Conservation (phyloP, 169 alveolate genomes). For the Theileria parva region DNA sequence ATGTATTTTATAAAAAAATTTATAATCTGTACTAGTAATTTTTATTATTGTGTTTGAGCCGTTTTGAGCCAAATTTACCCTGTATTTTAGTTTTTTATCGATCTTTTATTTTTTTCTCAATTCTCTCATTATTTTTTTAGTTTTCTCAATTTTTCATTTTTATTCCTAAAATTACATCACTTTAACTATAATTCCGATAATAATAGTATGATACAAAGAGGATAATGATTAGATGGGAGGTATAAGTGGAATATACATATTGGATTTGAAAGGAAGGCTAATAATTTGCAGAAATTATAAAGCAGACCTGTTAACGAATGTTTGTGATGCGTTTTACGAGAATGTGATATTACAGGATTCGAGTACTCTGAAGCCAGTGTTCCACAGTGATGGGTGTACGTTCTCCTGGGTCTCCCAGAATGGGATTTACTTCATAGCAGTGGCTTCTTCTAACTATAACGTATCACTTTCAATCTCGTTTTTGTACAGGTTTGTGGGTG, state of each 20-base stretch:
- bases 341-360: conserved; percentile 94
- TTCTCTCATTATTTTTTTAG: no score
- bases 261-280: conserved; percentile 90
- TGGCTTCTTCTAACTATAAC: conserved; percentile 77
- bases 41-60: neutral
- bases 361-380: conserved; percentile 90
- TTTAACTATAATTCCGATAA: neutral
- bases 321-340: conserved; percentile 85
- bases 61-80: neutral
- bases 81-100: neutral
- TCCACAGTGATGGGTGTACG: conserved; percentile 91
- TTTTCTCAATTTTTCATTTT: neutral
- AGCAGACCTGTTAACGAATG: conserved; percentile 78
- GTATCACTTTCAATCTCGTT: conserved; percentile 71
- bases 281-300: conserved; percentile 87
- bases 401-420: conserved; percentile 95
- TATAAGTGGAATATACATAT: conserved; percentile 88
- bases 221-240: conserved; percentile 78
- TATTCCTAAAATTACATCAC: neutral
- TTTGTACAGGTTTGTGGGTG: conserved; percentile 72
- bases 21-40: neutral
- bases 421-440: conserved; percentile 88
- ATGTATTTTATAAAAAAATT: neutral
- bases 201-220: neutral
- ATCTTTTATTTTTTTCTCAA: neutral